Evolutionary conservation across 495 filamentous ascomycete genomes (phyloP).

Genomic region (Lichenothelia convexa): DNA sequence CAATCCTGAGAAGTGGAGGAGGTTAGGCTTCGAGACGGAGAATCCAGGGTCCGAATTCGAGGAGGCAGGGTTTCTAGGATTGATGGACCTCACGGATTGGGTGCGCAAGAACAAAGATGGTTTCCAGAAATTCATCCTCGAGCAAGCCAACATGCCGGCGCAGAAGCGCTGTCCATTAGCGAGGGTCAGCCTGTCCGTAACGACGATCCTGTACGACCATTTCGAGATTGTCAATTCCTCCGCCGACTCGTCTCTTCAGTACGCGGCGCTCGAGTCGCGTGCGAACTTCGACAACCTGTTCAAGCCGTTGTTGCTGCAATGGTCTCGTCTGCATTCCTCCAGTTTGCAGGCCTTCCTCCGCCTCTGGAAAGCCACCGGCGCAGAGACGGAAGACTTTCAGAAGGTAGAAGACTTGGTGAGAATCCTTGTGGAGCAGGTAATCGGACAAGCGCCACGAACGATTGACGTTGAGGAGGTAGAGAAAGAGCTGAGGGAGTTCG

Average conservation of each 20-base stretch:
- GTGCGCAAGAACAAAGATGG: conserved; percentile 76
- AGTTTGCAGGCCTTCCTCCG: conserved; percentile 80
- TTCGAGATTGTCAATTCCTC: conserved; percentile 87
- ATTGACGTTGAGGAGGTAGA: conserved; percentile 82
- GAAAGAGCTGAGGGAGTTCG: conserved; percentile 70
- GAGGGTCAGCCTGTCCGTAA: conserved; percentile 71
- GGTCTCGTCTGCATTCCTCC: conserved; percentile 84
- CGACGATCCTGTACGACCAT: conserved; percentile 77
- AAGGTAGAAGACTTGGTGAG: conserved; percentile 82
- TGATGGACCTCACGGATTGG: conserved; percentile 96
- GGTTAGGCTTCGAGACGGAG: conserved; percentile 84
- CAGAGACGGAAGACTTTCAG: conserved; percentile 68
- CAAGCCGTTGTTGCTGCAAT: conserved; percentile 75
- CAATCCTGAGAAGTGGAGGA: conserved; percentile 84
- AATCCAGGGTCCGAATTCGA: conserved; percentile 73
- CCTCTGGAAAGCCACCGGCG: conserved; percentile 78
- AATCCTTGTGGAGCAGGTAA: conserved; percentile 79
- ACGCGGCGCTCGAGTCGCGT: conserved; percentile 56
- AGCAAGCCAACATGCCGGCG: conserved; percentile 60
- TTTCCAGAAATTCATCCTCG: conserved; percentile 73
- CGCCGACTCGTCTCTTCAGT: conserved; percentile 59
- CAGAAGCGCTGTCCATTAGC: conserved; percentile 76
- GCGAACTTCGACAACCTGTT: conserved; percentile 75
- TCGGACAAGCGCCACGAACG: conserved; percentile 63
- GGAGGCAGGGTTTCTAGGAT: conserved; percentile 69